Evolutionary conservation across 2,329 filamentous ascomycete genomes (phyloP).

Genomic region (Colletotrichum limetticola): DNA sequence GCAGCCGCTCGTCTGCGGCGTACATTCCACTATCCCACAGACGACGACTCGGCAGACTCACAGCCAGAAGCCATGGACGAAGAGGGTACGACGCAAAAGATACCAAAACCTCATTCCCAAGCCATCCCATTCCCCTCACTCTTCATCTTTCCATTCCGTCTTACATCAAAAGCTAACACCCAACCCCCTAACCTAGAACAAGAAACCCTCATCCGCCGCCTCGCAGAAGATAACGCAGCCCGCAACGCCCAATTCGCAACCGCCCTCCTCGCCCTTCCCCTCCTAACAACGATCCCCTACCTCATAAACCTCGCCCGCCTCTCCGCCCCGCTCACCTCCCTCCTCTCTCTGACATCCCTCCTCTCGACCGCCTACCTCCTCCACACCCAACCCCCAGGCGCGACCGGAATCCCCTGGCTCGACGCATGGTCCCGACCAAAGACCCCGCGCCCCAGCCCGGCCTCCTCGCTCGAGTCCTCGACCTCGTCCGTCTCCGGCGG

Average conservation of each 20-base stretch:
- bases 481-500: conserved; percentile 24
- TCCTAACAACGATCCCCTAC: conserved; percentile 66
- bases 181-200: conserved; percentile 60
- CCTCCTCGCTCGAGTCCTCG: conserved; percentile 18
- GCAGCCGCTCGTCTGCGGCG: conserved; percentile 73
- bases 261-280: conserved; percentile 69
- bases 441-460: conserved; percentile 35
- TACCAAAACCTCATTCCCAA: background rate
- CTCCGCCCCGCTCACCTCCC: conserved; percentile 27
- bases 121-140: conserved; percentile 17
- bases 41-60: conserved; percentile 64
- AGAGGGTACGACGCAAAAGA: conserved; percentile 63
- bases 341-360: conserved; percentile 63
- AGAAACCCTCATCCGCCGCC: conserved; percentile 68
- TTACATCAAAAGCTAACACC: conserved; percentile 25
- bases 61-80: conserved; percentile 77
- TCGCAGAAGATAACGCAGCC: conserved; percentile 64
- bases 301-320: conserved; percentile 55
- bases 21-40: conserved; percentile 79
- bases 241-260: conserved; percentile 69
- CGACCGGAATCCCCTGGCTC: conserved; percentile 62
- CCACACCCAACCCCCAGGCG: conserved; percentile 62
- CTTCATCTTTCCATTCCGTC: conserved; percentile 32
- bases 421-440: conserved; percentile 53
- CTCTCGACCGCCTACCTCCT: conserved; percentile 71